Percentiles rank a stretch among this genome's conserved stretches.
These are phyloP conservation scores for Prosopis cineraria DNA, from an alignment of 306 rosid species.

Conservation along the genomic window DNA sequence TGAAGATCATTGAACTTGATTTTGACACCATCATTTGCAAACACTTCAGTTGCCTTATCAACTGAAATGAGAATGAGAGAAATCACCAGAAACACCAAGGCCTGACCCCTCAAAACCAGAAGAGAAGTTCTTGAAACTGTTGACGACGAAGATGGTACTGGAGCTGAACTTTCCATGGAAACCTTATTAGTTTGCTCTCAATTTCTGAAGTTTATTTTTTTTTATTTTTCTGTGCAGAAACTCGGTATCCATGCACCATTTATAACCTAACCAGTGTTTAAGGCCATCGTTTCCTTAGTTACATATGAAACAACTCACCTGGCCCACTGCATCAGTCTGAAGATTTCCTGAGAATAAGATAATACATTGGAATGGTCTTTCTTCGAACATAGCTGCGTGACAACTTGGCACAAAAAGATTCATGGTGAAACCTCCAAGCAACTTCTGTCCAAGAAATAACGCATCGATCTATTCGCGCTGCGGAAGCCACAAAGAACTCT, in stretches of 20 bases:
- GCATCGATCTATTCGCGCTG: background rate
- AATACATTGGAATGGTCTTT: background rate
- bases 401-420: slow-evolving; percentile 14
- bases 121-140: slow-evolving; percentile 40
- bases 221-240: background rate
- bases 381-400: slow-evolving; percentile 32
- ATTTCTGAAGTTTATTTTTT: background rate
- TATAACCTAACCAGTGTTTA: slow-evolving; percentile 3
- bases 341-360: background rate
- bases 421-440: too few relatives aligned
- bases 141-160: slow-evolving; percentile 30
- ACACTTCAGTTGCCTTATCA: background rate
- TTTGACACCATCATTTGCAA: background rate
- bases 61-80: slow-evolving; percentile 52
- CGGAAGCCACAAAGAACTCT: background rate
- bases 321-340: background rate
- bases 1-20: slow-evolving; percentile 38
- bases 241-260: slow-evolving; percentile 2
- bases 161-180: slow-evolving; percentile 20
- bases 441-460: background rate
- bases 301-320: background rate
- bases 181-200: background rate
- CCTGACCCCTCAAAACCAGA: slow-evolving; percentile 51
- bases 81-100: slow-evolving; percentile 49
- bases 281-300: background rate